phyloP scores from a whole-genome alignment of 2,329 filamentous ascomycete genomes.

The Penicillium olsonii region DNA sequence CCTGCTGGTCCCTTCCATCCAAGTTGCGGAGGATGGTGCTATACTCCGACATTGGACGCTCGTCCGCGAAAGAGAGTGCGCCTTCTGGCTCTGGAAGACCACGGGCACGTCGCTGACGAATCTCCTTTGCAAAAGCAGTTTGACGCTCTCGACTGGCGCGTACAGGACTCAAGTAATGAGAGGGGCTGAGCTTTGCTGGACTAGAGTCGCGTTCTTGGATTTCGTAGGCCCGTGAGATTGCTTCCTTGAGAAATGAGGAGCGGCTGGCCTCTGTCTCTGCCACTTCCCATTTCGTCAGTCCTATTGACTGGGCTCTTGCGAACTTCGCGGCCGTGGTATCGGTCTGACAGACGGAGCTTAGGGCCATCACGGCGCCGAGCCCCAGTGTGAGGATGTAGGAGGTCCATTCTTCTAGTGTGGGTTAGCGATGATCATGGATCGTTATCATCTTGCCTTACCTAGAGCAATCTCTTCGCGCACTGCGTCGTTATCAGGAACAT shows the following conservation, averaged over 20 bases:
- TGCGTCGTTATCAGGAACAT: slow-evolving; percentile 46
- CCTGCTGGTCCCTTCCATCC: slow-evolving; percentile 22
- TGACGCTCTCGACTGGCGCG: slow-evolving; percentile 31
- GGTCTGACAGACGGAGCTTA: slow-evolving; percentile 46
- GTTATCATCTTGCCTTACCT: slow-evolving; percentile 38
- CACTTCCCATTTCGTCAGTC: slow-evolving; percentile 59
- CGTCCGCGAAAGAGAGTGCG: slow-evolving; percentile 29
- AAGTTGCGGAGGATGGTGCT: slow-evolving; percentile 39
- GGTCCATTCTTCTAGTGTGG: slow-evolving; percentile 59
- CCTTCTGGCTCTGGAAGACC: slow-evolving; percentile 12
- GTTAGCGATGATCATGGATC: slow-evolving; percentile 3
- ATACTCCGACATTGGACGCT: slow-evolving; percentile 44
- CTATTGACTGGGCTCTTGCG: slow-evolving; percentile 53
- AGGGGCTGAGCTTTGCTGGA: neutral
- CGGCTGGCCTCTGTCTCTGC: slow-evolving; percentile 51
- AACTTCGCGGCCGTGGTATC: slow-evolving; percentile 50
- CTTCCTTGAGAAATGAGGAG: slow-evolving; percentile 61
- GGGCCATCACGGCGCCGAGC: slow-evolving; percentile 55
- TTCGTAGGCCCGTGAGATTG: slow-evolving; percentile 61
- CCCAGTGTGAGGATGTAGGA: slow-evolving; percentile 62
- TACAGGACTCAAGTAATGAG: neutral
- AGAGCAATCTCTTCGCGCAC: slow-evolving; percentile 54
- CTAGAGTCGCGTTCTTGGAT: slow-evolving; percentile 30
- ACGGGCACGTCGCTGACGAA: slow-evolving; percentile 29
- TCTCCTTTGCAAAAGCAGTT: slow-evolving; percentile 34